A percentile compares a stretch with the other conserved stretches of the same genome.
Evolutionary conservation across 2,329 filamentous ascomycete species (phyloP).

Genomic region (Laburnicola sp.): DNA sequence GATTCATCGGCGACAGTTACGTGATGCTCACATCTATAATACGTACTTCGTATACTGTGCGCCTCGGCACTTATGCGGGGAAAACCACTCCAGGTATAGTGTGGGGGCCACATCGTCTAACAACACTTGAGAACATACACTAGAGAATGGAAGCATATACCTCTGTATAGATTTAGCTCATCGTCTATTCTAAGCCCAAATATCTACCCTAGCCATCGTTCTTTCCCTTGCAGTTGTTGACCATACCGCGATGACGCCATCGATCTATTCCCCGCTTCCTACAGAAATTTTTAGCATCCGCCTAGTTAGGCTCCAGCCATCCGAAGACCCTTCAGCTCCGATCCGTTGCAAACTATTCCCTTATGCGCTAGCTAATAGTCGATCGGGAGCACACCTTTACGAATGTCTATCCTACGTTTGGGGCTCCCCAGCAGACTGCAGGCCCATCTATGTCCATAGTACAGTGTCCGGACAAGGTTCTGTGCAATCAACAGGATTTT

Average conservation of each 20-base stretch:
- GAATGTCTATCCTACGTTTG: constrained; percentile 8
- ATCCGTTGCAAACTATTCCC: constrained; percentile 1
- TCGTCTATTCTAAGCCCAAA: no score
- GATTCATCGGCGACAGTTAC: no score
- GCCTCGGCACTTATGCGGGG: no score
- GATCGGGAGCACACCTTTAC: background rate
- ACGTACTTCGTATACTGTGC: no score
- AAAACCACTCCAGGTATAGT: no score
- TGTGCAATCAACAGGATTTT: no score
- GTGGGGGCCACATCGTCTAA: no score
- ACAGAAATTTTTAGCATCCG: background rate
- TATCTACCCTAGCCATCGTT: background rate
- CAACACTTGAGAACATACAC: no score
- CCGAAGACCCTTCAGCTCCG: background rate
- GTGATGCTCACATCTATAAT: no score
- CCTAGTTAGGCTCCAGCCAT: constrained; percentile 6
- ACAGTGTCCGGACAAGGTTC: no score
- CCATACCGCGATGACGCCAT: background rate
- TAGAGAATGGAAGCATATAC: no score
- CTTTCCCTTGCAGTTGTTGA: background rate
- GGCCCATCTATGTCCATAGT: background rate
- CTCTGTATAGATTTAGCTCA: no score
- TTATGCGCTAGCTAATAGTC: background rate
- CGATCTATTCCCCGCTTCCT: constrained; percentile 1
- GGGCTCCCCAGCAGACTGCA: background rate